Conservation (phyloP, 192 early-diverging fungal genomes). For the Phlyctochytrium arcticum region DNA sequence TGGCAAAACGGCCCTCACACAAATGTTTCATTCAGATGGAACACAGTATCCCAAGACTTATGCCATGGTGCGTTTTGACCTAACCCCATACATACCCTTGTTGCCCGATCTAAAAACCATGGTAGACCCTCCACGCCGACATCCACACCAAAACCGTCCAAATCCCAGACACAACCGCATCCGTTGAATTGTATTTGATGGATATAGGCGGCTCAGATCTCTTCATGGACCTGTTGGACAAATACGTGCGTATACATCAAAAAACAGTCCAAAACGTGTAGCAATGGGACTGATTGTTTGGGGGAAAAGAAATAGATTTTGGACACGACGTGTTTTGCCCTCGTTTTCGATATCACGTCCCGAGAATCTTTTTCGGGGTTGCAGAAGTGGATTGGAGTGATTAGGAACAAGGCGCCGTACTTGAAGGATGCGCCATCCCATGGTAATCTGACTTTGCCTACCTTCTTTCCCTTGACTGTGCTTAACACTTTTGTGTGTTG, state of each 20-base stretch:
- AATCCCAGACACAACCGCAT: conserved; percentile 45
- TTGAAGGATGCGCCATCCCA: no score
- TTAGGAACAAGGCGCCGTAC: no score
- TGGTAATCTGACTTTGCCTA: no score
- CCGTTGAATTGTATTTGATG: conserved; percentile 45
- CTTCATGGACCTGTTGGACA: conserved; percentile 28
- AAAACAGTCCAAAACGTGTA: conserved; percentile 6
- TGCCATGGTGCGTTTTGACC: conserved; percentile 32
- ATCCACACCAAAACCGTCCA: conserved; percentile 48
- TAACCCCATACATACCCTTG: not conserved
- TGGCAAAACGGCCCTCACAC: conserved; percentile 43
- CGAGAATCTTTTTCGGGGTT: conserved; percentile 41
- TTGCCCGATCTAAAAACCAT: not conserved
- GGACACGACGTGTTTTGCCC: conserved; percentile 27
- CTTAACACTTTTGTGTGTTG: not conserved
- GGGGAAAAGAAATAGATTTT: conserved; percentile 28
- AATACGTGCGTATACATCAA: conserved; percentile 33
- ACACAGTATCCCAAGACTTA: conserved; percentile 39
- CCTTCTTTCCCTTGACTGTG: no score
- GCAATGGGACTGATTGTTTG: no score
- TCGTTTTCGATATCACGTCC: conserved; percentile 46
- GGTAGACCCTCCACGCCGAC: conserved; percentile 47
- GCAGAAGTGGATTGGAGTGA: conserved; percentile 31
- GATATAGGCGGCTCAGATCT: conserved; percentile 45
- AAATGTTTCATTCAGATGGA: conserved; percentile 44